Percentiles rank a stretch among this genome's conserved stretches.
These are phyloP conservation scores for Alternaria brassicicola DNA, from an alignment of 2,329 filamentous ascomycete species.

Conservation along the genomic window DNA sequence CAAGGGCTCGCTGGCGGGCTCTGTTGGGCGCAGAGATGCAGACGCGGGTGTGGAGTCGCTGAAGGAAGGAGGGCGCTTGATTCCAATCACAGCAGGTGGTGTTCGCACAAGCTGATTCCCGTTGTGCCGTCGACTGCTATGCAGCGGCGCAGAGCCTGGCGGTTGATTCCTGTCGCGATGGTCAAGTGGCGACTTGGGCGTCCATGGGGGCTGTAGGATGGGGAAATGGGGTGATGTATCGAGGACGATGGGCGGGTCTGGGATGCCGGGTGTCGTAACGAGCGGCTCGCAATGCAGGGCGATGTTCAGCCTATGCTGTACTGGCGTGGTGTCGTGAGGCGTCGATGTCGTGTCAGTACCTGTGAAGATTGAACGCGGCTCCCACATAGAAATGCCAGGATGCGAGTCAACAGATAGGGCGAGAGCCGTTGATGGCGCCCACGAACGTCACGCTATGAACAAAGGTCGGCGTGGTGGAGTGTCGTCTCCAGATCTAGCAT, in stretches of 20 bases:
- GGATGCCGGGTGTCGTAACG: slow-evolving; percentile 1
- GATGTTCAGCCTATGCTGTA: neutral
- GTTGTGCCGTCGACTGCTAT: slow-evolving; percentile 7
- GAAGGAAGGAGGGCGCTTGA: slow-evolving; percentile 25
- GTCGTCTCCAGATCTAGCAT: slow-evolving; percentile 7
- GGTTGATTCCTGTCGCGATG: slow-evolving; percentile 14
- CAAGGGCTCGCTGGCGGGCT: slow-evolving; percentile 39
- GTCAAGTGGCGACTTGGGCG: slow-evolving; percentile 18
- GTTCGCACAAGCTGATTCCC: slow-evolving; percentile 14
- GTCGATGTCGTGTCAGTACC: slow-evolving; percentile 17
- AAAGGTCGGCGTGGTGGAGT: slow-evolving; percentile 14
- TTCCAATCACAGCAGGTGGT: slow-evolving; percentile 28
- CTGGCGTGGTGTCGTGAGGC: slow-evolving; percentile 8
- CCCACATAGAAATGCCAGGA: slow-evolving; percentile 17
- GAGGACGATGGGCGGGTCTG: slow-evolving; percentile 6
- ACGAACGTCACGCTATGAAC: slow-evolving; percentile 14
- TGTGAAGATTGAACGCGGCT: slow-evolving; percentile 27
- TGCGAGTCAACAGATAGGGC: slow-evolving; percentile 6
- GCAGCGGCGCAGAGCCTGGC: slow-evolving; percentile 20
- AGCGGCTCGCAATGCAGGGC: slow-evolving; percentile 5
- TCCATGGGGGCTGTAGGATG: slow-evolving; percentile 26
- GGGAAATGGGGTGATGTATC: neutral
- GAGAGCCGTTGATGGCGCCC: slow-evolving; percentile 19
- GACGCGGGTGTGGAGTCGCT: slow-evolving; percentile 1
- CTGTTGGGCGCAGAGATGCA: neutral